phyloP scores from a whole-genome alignment of 176 grass and related monocot species.

The Eleusine indica region DNA sequence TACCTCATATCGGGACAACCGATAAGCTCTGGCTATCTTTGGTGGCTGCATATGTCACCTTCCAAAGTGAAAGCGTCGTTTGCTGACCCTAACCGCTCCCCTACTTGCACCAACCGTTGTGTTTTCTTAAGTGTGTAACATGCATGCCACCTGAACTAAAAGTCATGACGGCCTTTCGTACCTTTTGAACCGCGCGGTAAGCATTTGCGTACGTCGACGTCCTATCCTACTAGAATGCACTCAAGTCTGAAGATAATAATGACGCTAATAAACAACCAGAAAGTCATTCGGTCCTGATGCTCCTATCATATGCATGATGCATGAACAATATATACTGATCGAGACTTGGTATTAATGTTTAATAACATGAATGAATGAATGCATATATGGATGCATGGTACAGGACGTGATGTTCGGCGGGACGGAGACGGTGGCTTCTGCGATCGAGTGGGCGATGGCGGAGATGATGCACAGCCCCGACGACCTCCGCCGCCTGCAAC shows the following conservation, averaged over 20 bases:
- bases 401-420: constrained; percentile 99
- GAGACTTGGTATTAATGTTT: too few relatives aligned
- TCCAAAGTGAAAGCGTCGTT: background rate
- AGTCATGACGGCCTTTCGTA: background rate
- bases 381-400: background rate
- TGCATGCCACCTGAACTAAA: background rate
- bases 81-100: background rate
- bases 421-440: constrained; percentile 91
- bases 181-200: background rate
- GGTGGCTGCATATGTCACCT: constrained; percentile 24
- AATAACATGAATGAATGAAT: background rate
- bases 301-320: too few relatives aligned
- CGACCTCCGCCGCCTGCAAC: constrained; percentile 64
- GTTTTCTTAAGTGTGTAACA: background rate
- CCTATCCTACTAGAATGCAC: too few relatives aligned
- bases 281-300: too few relatives aligned
- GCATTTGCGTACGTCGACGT: too few relatives aligned
- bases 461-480: constrained; percentile 90
- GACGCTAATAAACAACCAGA: too few relatives aligned
- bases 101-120: constrained; percentile 17
- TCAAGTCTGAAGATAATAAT: too few relatives aligned
- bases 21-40: constrained; percentile 20
- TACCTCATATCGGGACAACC: too few relatives aligned
- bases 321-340: too few relatives aligned
- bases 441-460: constrained; percentile 92